Percentiles rank a stretch among this genome's conserved stretches.
These are phyloP conservation scores for Kwoniella europaea DNA, from an alignment of 768 basidiomycete species.

Conservation along the genomic window DNA sequence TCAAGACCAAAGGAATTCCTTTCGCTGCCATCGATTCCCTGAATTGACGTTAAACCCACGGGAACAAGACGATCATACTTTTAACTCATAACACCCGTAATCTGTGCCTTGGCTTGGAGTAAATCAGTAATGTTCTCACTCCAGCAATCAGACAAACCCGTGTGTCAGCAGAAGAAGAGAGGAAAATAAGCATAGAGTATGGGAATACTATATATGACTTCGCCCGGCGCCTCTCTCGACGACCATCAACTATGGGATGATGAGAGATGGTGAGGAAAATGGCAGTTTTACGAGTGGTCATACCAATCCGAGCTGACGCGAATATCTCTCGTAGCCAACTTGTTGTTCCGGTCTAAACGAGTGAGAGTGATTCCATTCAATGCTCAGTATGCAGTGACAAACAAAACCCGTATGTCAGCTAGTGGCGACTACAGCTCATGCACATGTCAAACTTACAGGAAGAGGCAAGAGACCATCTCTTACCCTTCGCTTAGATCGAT, in stretches of 20 bases:
- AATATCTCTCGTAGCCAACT: background rate
- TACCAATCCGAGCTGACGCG: background rate
- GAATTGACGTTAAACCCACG: conserved; percentile 1
- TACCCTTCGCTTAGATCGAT: too few relatives aligned
- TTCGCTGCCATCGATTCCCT: background rate
- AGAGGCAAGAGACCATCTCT: too few relatives aligned
- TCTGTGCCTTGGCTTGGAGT: background rate
- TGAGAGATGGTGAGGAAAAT: background rate
- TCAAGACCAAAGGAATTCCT: background rate
- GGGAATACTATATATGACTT: too few relatives aligned
- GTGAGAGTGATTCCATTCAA: too few relatives aligned
- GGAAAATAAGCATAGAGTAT: background rate
- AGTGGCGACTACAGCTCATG: too few relatives aligned
- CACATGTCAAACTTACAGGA: too few relatives aligned
- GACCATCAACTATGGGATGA: background rate
- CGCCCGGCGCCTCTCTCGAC: background rate
- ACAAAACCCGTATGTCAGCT: too few relatives aligned
- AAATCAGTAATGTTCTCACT: background rate
- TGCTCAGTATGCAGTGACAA: too few relatives aligned
- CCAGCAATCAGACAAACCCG: background rate
- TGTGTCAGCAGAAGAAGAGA: background rate
- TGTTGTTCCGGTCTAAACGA: too few relatives aligned
- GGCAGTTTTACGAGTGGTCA: background rate
- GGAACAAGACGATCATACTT: background rate
- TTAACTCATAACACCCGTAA: background rate